Conservation (phyloP, 2,329 filamentous ascomycete genomes). For the Apiospora hydei region DNA sequence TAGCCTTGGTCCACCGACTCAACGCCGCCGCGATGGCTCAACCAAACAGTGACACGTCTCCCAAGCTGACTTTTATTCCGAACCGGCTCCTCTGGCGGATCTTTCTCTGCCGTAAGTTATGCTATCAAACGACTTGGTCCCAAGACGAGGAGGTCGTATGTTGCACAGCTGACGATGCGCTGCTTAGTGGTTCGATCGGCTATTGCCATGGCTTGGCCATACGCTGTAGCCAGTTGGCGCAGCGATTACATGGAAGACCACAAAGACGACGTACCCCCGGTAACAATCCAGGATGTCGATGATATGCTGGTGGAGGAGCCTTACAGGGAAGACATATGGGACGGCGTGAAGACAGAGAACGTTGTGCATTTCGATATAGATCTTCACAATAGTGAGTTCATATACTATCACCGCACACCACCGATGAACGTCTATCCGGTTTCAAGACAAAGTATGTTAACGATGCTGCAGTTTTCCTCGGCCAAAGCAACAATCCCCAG, state of each 20-base stretch:
- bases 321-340: background rate
- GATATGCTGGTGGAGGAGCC: background rate
- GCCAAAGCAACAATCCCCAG: background rate
- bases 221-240: background rate
- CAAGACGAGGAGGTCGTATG: background rate
- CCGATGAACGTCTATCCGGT: background rate
- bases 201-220: background rate
- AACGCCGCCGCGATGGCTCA: background rate
- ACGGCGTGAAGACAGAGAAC: fast-evolving
- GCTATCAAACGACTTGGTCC: too few relatives aligned
- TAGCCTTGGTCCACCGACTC: background rate
- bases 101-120: background rate
- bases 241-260: too few relatives aligned
- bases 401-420: background rate
- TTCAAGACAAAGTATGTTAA: background rate
- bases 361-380: constrained; percentile 7
- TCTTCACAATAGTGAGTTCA: background rate
- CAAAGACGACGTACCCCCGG: too few relatives aligned
- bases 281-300: background rate
- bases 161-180: background rate
- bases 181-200: background rate
- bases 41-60: background rate
- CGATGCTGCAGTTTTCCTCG: background rate
- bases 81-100: constrained; percentile 11
- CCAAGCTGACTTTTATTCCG: background rate